Conservation (phyloP, 1,139 yeast species). For the Candida sp. region DNA sequence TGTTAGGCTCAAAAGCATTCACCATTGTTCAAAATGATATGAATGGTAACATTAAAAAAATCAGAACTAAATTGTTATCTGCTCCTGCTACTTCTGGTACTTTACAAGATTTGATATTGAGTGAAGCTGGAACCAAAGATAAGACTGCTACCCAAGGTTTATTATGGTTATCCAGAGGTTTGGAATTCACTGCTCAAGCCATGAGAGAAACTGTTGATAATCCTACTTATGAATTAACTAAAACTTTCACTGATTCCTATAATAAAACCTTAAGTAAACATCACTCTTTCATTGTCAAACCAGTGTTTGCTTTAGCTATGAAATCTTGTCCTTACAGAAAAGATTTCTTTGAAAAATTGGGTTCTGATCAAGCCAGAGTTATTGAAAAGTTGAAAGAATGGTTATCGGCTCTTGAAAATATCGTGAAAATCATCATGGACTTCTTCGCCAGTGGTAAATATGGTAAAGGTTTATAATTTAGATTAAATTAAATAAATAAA, state of each 20-base stretch:
- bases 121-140: constrained; percentile 59
- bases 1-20: constrained; percentile 84
- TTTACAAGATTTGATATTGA: constrained; percentile 74
- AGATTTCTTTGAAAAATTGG: constrained; percentile 80
- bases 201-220: constrained; percentile 73
- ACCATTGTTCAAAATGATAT: constrained; percentile 83
- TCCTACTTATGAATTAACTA: constrained; percentile 61
- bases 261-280: constrained; percentile 73
- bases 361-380: constrained; percentile 67
- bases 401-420: constrained; percentile 73
- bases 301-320: constrained; percentile 91
- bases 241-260: constrained; percentile 82
- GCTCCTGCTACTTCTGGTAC: constrained; percentile 64
- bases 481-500: too few relatives aligned
- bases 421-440: constrained; percentile 69
- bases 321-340: constrained; percentile 92
- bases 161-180: constrained; percentile 83
- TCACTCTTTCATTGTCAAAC: constrained; percentile 80
- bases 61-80: constrained; percentile 61
- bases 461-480: constrained; percentile 86
- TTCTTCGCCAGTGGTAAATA: constrained; percentile 80
- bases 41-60: constrained; percentile 81
- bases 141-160: constrained; percentile 91
- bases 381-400: constrained; percentile 61
- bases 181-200: constrained; percentile 86